Base-by-base conservation (phyloP, 2,329 filamentous ascomycete genomes). In the Fusarium tanahbumbuense region DNA sequence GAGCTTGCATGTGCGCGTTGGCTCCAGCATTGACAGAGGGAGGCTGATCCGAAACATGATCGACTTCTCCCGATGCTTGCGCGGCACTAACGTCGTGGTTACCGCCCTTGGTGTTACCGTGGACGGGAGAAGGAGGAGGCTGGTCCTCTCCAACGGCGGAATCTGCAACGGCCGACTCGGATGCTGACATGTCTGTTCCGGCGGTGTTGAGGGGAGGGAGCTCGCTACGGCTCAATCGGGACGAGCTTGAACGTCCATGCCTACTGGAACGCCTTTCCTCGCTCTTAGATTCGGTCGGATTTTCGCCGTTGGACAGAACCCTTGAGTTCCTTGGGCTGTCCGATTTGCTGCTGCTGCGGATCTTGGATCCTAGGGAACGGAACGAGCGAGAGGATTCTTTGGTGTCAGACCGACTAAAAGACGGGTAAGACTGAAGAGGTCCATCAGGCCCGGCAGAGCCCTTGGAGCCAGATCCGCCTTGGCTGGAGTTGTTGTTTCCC, bases 331-430 rank as follows among this genome's bases (percentile, higher is more conserved):
- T 87, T 23, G 94, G 94, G 78, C 94, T 97, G 77, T 97, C 94
- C 47, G 84, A 88, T 77, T 89, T 92, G 71, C 81, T 85, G 71
- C 81, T 85, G 37, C 92, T 92, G 4, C 92, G 93, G 64, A 97
- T 98, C 82, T 98, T 98, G 67, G 93, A 97, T 65, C 93, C 88
- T 73, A 98, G 87, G 41, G 90, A 91, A 73, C 93, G 89, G 80
- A 98, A 90, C 7, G 94, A 98, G 71, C 94, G 92, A 32, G 92
- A 89, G 9, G 94, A 98, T 72, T 97, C 94, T 79, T 94, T 95
- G 28, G 95, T 98, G 78, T 98, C 95, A 60, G 94, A 93, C 78
- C 92, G 92, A 82, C 91, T 92, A 79, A 98, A 95, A 28, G 95
- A 97, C 28, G 94, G 95, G 80, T 96, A 97, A 30, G 93, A 92